phyloP scores from a whole-genome alignment of 2,329 filamentous ascomycete genomes.

The Ustulina deusta region DNA sequence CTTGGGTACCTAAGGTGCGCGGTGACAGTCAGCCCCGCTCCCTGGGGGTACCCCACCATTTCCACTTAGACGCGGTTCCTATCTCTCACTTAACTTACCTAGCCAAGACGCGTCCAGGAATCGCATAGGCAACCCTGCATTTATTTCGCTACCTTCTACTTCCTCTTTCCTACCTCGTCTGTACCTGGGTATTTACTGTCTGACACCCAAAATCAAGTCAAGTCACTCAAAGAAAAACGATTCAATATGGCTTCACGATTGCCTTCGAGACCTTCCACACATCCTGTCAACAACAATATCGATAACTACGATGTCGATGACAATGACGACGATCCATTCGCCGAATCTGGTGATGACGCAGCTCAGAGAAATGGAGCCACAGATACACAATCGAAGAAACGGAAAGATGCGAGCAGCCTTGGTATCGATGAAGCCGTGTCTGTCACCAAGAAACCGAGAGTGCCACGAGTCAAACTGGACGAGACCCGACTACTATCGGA shows the following conservation, averaged over 20 bases:
- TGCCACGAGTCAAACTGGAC: conserved; percentile 86
- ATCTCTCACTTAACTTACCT: too few species aligned
- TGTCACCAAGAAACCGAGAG: conserved; percentile 78
- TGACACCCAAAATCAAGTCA: background rate
- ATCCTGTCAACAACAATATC: conserved; percentile 74
- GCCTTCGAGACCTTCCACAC: conserved; percentile 33
- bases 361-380: conserved; percentile 46
- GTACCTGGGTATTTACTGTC: too few species aligned
- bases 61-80: conserved; percentile 31
- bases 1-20: too few species aligned
- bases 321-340: conserved; percentile 57
- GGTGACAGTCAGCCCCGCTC: too few species aligned
- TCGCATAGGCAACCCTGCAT: background rate
- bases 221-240: background rate
- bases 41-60: conserved; percentile 34
- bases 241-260: conserved; percentile 48
- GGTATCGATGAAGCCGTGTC: conserved; percentile 91
- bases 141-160: too few species aligned
- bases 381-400: conserved; percentile 57
- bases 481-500: conserved; percentile 85
- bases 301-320: conserved; percentile 80
- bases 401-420: conserved; percentile 65
- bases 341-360: conserved; percentile 55
- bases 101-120: conserved; percentile 23
- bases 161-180: background rate